Evolutionary conservation across 176 grass and related monocot genomes (phyloP).

Genomic region (Carex pumila): DNA sequence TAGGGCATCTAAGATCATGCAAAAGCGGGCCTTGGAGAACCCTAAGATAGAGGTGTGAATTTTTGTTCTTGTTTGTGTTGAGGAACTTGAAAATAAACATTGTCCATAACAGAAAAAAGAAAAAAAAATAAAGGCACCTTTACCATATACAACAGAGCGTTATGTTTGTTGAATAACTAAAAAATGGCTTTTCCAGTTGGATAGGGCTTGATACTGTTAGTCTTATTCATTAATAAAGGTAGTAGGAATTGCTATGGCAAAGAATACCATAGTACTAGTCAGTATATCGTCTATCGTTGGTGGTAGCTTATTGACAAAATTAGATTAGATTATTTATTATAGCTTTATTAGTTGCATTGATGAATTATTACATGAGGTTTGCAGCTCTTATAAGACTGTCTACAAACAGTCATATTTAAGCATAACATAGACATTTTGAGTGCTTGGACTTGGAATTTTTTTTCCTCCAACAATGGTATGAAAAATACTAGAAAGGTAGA

Average conservation of each 20-base stretch:
- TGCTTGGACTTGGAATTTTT: not conserved
- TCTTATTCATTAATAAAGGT: not conserved
- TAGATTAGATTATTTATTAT: not conserved
- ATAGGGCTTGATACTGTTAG: not conserved
- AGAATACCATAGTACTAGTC: not conserved
- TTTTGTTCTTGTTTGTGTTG: not conserved
- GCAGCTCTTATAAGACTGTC: not conserved
- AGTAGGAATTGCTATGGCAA: not conserved
- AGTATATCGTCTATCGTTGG: not conserved
- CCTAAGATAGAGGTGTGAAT: constrained; percentile 52
- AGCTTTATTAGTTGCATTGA: not conserved
- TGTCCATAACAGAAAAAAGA: not conserved
- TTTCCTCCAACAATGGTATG: not conserved
- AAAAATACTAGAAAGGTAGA: not conserved
- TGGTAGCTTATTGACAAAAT: not conserved
- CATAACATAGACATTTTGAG: not conserved
- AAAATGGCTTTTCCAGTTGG: not conserved
- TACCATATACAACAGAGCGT: no score
- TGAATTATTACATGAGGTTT: not conserved
- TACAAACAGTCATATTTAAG: not conserved
- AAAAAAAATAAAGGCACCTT: not conserved
- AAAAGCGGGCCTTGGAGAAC: constrained; percentile 64
- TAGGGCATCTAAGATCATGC: constrained; percentile 98
- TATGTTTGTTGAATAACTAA: not conserved
- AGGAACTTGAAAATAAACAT: not conserved